Conservation (phyloP, 352 stramenopile species). For the Globisporangium megalacanthum region DNA sequence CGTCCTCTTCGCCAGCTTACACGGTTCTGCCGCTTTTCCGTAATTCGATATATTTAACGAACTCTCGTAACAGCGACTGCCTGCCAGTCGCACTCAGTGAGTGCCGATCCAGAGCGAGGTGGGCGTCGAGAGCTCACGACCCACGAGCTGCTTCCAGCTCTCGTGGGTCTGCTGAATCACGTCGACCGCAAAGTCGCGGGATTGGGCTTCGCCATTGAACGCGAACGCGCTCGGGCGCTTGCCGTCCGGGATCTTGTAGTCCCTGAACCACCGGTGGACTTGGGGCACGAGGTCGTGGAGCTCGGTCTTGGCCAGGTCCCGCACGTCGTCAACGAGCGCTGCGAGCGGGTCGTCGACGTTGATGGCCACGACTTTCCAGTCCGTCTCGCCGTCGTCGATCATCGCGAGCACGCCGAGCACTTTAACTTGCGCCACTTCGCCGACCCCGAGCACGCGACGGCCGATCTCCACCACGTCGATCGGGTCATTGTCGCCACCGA, state of each 20-base stretch:
- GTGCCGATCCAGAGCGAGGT: conserved; percentile 69
- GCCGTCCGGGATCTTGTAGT: conserved; percentile 99
- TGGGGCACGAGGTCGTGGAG: conserved; percentile 63
- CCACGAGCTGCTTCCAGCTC: conserved; percentile 83
- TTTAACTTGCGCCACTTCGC: conserved; percentile 96
- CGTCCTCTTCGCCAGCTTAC: not conserved
- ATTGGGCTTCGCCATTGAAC: conserved; percentile 93
- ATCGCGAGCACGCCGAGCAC: conserved; percentile 97
- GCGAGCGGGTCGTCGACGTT: conserved; percentile 94
- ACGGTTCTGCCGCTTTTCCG: too few relatives aligned
- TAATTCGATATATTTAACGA: too few relatives aligned
- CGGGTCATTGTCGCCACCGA: conserved; percentile 96
- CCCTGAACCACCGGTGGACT: conserved; percentile 95
- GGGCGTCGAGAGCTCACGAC: conserved; percentile 31
- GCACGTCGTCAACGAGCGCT: conserved; percentile 92
- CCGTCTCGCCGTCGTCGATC: conserved; percentile 99
- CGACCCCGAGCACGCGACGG: conserved; percentile 78
- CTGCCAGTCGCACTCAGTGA: conserved; percentile 5
- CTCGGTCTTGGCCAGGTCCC: conserved; percentile 68
- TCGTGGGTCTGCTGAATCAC: conserved; percentile 89
- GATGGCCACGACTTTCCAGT: conserved; percentile 99
- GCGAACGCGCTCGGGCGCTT: conserved; percentile 99
- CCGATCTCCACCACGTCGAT: conserved; percentile 99
- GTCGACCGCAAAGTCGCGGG: conserved; percentile 82
- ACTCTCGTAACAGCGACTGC: too few relatives aligned